phyloP scores from a whole-genome alignment of 2,329 filamentous ascomycete genomes.

The Nemania abortiva region DNA sequence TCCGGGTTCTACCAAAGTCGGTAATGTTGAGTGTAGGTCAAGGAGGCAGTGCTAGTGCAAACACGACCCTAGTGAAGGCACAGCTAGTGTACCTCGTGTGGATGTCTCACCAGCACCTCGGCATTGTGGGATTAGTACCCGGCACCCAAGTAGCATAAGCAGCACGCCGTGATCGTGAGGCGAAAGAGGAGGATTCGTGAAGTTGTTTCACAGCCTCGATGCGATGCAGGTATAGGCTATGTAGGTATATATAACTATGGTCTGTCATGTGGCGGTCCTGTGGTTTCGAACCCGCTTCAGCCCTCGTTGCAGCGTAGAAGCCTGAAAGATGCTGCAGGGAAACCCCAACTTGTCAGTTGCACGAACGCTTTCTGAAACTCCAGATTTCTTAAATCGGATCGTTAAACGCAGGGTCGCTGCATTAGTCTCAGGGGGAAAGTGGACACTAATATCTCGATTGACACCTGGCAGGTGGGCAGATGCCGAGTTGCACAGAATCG shows the following conservation, averaged over 20 bases:
- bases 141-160: neutral
- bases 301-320: neutral
- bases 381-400: neutral
- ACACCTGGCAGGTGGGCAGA: neutral
- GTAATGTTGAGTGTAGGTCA: neutral
- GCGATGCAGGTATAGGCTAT: no score
- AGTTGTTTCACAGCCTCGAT: neutral
- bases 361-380: neutral
- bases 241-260: neutral
- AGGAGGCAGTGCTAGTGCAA: conserved; percentile 6
- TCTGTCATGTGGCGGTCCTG: neutral
- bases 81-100: no score
- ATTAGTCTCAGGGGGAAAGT: conserved; percentile 20
- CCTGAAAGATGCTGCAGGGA: neutral
- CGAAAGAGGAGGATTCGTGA: neutral
- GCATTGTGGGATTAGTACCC: neutral
- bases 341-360: neutral
- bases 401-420: conserved; percentile 1
- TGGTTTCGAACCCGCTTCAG: conserved; percentile 2
- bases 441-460: conserved; percentile 2
- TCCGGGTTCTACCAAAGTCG: neutral
- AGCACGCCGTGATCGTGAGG: neutral
- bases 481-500: no score
- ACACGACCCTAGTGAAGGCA: neutral
- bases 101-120: neutral